Conservation (phyloP, 345 rosid species). For the Conringia planisiliqua region DNA sequence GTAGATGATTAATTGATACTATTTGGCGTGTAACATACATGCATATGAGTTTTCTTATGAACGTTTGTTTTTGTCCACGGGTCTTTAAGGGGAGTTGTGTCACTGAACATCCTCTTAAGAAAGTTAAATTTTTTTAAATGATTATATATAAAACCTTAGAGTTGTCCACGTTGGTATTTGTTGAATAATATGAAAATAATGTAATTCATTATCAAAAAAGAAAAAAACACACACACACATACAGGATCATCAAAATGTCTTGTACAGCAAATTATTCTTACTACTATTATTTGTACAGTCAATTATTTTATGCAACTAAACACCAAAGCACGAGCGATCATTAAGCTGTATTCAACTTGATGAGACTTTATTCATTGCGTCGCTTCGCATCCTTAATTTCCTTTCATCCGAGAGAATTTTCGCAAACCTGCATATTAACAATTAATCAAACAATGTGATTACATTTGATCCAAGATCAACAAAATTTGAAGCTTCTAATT, state of each 20-base stretch:
- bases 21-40: conserved; percentile 13
- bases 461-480: background rate
- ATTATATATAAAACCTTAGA: background rate
- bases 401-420: conserved; percentile 50
- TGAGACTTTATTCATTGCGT: conserved; percentile 3
- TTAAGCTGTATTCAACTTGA: background rate
- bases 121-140: background rate
- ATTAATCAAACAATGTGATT: background rate
- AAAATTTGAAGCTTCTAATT: background rate
- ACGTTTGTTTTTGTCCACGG: background rate
- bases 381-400: conserved; percentile 28
- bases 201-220: background rate
- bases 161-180: background rate
- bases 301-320: background rate
- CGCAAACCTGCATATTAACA: conserved; percentile 42
- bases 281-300: background rate
- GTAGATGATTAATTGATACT: background rate
- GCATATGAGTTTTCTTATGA: background rate
- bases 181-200: background rate
- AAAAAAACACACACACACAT: background rate
- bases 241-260: background rate
- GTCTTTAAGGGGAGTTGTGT: conserved; percentile 15
- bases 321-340: background rate
- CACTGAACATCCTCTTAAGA: conserved; percentile 12
- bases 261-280: background rate